Evolutionary conservation across 2,329 filamentous ascomycete species (phyloP).

Genomic region (Alternaria longipes): DNA sequence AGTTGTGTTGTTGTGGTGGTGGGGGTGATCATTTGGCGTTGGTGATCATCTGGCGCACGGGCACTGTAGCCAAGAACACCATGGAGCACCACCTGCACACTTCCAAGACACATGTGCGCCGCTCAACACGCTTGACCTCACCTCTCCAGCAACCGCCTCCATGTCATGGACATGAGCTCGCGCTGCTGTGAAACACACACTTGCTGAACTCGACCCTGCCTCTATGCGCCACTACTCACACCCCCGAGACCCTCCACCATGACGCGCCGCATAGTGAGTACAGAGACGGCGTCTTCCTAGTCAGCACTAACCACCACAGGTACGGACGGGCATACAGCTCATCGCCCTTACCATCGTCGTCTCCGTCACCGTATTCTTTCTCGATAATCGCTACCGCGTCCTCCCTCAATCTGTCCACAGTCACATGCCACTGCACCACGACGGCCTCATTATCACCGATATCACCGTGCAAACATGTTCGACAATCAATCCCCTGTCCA

Average conservation of each 20-base stretch:
- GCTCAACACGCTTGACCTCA: conserved; percentile 1
- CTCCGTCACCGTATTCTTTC: conserved; percentile 77
- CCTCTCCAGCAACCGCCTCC: neutral
- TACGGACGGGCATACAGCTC: conserved; percentile 77
- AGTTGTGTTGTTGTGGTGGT: no score
- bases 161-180: conserved; percentile 26
- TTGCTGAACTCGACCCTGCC: conserved; percentile 16
- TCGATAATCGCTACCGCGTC: conserved; percentile 89
- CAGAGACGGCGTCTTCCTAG: neutral
- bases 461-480: conserved; percentile 81
- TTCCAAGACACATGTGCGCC: conserved; percentile 3
- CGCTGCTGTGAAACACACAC: conserved; percentile 8
- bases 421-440: conserved; percentile 82
- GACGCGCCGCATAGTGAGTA: conserved; percentile 52
- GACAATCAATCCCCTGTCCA: conserved; percentile 75
- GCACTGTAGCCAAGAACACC: conserved; percentile 34
- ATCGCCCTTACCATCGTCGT: conserved; percentile 68
- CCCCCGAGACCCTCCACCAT: conserved; percentile 38
- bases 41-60: no score
- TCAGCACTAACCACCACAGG: conserved; percentile 43
- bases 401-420: conserved; percentile 86
- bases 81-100: conserved; percentile 18
- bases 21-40: no score
- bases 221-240: conserved; percentile 22
- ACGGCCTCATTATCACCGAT: conserved; percentile 86